These are phyloP conservation scores for Cyberlindnera nakhonratchasimensis DNA, from an alignment of 805 yeast genomes.

Conservation along the genomic window DNA sequence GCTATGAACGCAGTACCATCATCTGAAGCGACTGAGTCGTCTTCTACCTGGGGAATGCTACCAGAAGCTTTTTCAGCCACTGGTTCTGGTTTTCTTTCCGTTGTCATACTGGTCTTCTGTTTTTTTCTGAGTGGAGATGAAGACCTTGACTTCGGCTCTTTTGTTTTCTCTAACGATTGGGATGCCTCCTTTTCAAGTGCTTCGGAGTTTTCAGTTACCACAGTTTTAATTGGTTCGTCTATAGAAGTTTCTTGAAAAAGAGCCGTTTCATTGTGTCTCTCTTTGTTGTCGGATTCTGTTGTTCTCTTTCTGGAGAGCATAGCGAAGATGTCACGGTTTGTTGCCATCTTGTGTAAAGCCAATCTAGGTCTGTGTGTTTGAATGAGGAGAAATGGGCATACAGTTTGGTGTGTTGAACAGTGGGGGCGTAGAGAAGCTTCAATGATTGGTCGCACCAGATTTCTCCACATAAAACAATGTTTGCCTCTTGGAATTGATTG, in stretches of 20 bases:
- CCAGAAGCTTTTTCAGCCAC: background rate
- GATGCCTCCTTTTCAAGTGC: slow-evolving; percentile 3
- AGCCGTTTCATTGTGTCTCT: too few relatives aligned
- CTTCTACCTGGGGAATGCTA: background rate
- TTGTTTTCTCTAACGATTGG: too few relatives aligned
- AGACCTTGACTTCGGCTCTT: slow-evolving; percentile 1
- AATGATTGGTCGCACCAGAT: background rate
- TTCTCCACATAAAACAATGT: slow-evolving; percentile 10
- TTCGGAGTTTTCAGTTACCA: background rate
- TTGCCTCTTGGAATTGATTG: too few relatives aligned
- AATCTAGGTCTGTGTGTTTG: slow-evolving; percentile 3
- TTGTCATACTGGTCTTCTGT: slow-evolving; percentile 1
- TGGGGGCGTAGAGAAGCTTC: background rate
- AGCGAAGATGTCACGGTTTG: slow-evolving; percentile 25
- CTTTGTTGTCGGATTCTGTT: background rate
- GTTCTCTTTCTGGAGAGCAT: slow-evolving; percentile 22
- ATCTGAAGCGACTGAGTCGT: background rate
- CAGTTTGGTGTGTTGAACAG: background rate
- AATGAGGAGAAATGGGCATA: background rate
- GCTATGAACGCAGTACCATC: background rate
- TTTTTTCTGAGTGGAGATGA: slow-evolving; percentile 13
- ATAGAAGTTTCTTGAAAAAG: too few relatives aligned
- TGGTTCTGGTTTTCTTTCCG: background rate
- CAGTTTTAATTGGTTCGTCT: background rate
- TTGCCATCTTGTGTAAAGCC: slow-evolving; percentile 15